Evolutionary conservation across 768 basidiomycete genomes (phyloP), one percentile per base, ranked within the genome.

Genomic region (Gloeophyllum trabeum): DNA sequence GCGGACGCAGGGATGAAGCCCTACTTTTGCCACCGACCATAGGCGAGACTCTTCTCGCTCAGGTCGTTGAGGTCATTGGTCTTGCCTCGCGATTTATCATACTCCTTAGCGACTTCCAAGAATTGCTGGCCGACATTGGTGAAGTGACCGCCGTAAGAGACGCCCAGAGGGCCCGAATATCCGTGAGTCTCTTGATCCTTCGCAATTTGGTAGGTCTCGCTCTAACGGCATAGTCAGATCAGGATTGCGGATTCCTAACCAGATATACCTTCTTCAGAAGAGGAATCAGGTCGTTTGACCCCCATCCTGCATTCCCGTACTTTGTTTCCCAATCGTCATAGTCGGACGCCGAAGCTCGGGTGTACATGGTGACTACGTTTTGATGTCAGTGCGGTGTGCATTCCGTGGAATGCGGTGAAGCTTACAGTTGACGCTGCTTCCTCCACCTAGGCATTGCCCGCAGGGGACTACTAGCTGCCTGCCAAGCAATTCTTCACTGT

Each of bases 291-390:
- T 73, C 61, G 38, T 64, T 60, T 0, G 74, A 72, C 4, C 76
- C 64, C 81, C 81, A 83, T 1, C 79, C 80, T 1, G 67, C 56
- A 51, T 81, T 80, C 3, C 62, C 63, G 20, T 71, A 55, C 2
- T 61, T 53, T 3, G 34, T 47, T 47, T 71, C 69, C 80, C 79
- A 81, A 39, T 74, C 73, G 47, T 83, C 75, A 38, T 73, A 80
- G 51, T 83, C 81, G 0, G 77, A 79, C 1, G 75, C 71, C 5
- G 73, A 56, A 12, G 75, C 70, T 20, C 80, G 69, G 0, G 67
- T 71, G 46, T 80, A 81, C 64, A 73, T 64, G 53, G 66, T 64
- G 50, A 60, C 67, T 46, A 13, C 2, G 28, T 10, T n/a, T 16
- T 16, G 28, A 32, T 10, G 10, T 32, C 16, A 32, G 28, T 16